Evolutionary conservation across 1,139 yeast species (phyloP).

Genomic region (Suzukiozyma palmioleophila): DNA sequence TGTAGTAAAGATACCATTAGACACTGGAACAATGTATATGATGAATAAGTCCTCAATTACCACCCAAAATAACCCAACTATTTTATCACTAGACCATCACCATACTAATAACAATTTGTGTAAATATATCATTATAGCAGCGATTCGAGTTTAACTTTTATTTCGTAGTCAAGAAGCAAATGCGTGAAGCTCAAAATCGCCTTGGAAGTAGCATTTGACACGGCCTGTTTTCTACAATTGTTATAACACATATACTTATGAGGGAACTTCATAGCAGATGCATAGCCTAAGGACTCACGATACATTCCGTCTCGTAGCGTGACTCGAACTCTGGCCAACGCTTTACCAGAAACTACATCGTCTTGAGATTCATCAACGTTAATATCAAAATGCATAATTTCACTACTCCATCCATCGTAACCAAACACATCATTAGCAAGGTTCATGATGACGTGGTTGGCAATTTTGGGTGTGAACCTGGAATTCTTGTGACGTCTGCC

Average conservation of each 20-base stretch:
- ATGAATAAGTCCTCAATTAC: conserved; percentile 1
- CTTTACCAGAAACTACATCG: conserved; percentile 17
- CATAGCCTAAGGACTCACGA: conserved; percentile 36
- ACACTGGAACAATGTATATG: too few relatives aligned
- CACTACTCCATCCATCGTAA: conserved; percentile 60
- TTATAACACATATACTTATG: conserved; percentile 30
- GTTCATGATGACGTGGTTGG: conserved; percentile 32
- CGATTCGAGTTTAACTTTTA: conserved; percentile 2
- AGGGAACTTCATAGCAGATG: conserved; percentile 34
- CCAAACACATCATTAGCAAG: conserved; percentile 68
- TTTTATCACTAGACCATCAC: too few relatives aligned
- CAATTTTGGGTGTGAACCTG: conserved; percentile 7
- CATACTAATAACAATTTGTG: too few relatives aligned
- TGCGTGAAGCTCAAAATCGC: conserved; percentile 30
- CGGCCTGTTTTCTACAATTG: conserved; percentile 51
- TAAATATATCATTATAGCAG: too few relatives aligned
- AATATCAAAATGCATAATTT: conserved; percentile 25
- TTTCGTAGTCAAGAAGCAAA: conserved; percentile 16
- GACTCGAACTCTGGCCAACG: conserved; percentile 30
- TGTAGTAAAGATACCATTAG: too few relatives aligned
- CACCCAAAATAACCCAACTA: too few relatives aligned
- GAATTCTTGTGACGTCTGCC: background rate
- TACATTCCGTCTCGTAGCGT: conserved; percentile 47
- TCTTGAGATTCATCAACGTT: conserved; percentile 8
- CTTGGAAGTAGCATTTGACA: conserved; percentile 44